These are phyloP conservation scores for Fraxinus albicans DNA, from an alignment of 305 asterid genomes.

Conservation along the genomic window DNA sequence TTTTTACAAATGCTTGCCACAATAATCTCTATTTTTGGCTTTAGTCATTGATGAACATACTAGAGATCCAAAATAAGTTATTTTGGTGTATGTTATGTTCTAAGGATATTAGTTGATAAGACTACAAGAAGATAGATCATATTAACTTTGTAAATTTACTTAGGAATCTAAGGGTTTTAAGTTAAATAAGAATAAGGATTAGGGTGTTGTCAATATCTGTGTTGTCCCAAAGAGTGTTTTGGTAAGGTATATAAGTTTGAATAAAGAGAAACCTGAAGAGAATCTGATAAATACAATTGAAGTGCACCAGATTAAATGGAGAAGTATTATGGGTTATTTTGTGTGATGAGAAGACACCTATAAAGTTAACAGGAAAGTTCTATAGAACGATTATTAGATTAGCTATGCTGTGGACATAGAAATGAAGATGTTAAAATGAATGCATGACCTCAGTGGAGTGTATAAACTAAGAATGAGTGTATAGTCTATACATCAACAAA, in stretches of 20 bases:
- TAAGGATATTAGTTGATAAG: neutral
- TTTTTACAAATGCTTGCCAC: neutral
- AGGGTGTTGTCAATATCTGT: neutral
- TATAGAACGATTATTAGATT: neutral
- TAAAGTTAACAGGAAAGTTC: neutral
- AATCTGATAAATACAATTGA: neutral
- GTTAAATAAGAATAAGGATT: neutral
- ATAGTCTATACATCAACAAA: neutral
- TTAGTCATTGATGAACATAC: neutral
- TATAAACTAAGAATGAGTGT: neutral
- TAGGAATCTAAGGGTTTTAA: neutral
- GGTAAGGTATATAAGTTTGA: neutral
- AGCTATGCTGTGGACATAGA: neutral
- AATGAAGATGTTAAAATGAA: neutral
- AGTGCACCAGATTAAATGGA: neutral
- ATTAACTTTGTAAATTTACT: neutral
- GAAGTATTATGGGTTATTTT: neutral
- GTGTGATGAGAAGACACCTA: neutral
- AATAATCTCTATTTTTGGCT: neutral
- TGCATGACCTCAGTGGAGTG: neutral
- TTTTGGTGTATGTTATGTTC: neutral
- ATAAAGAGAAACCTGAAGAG: neutral
- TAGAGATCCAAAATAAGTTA: neutral
- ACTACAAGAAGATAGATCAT: neutral
- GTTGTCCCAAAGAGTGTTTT: neutral